Percentiles rank a stretch among this genome's conserved stretches.
Evolutionary conservation across 2,329 filamentous ascomycete species (phyloP).

Genomic region (Colletotrichum simmondsii): DNA sequence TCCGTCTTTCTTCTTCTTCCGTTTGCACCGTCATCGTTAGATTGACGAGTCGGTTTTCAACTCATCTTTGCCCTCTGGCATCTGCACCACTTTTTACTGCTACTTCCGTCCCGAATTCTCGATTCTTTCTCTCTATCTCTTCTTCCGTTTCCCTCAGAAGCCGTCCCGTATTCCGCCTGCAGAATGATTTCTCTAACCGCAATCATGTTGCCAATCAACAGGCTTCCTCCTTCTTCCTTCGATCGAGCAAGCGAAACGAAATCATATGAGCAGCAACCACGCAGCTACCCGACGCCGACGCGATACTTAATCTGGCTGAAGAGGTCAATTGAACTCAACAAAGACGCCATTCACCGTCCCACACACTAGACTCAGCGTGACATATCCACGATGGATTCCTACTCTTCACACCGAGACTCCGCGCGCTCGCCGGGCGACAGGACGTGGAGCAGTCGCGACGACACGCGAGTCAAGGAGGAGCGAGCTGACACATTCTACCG

Average conservation of each 20-base stretch:
- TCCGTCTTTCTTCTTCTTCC: constrained; percentile 25
- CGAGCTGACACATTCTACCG: constrained; percentile 72
- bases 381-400: constrained; percentile 61
- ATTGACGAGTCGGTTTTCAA: constrained; percentile 20
- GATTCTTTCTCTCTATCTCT: constrained; percentile 25
- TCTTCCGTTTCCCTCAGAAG: constrained; percentile 36
- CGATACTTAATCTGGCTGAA: constrained; percentile 36
- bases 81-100: constrained; percentile 31
- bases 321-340: constrained; percentile 18
- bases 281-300: constrained; percentile 36
- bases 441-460: constrained; percentile 63
- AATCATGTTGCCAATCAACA: constrained; percentile 63
- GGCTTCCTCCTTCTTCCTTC: constrained; percentile 46
- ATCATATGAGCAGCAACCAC: constrained; percentile 42
- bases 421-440: constrained; percentile 66
- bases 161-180: constrained; percentile 20
- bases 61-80: constrained; percentile 31
- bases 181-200: constrained; percentile 67
- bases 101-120: constrained; percentile 27
- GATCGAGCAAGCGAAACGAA: constrained; percentile 37
- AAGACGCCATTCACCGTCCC: not conserved
- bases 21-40: constrained; percentile 21
- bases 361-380: not conserved
- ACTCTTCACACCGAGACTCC: constrained; percentile 63
- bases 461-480: constrained; percentile 62